Evolutionary conservation across 2,329 filamentous ascomycete species (phyloP).

Genomic region (Claviceps cyperi): DNA sequence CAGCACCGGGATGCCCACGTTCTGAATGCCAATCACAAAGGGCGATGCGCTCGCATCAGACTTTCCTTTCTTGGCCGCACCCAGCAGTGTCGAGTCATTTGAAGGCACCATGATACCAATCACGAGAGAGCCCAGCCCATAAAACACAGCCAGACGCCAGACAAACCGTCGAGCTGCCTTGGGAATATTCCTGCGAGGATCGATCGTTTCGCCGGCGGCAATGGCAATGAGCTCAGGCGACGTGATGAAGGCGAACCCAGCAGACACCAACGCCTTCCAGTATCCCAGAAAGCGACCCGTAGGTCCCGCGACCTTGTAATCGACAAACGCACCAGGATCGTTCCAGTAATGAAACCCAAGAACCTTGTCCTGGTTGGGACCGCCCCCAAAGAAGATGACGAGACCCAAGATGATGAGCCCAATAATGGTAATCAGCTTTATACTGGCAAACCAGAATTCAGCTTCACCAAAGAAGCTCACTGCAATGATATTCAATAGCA

Average conservation of each 20-base stretch:
- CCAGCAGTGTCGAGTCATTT: slow-evolving; percentile 46
- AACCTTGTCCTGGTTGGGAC: slow-evolving; percentile 31
- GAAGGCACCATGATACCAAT: slow-evolving; percentile 50
- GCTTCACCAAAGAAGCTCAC: slow-evolving; percentile 45
- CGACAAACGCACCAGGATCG: slow-evolving; percentile 28
- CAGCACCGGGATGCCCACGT: slow-evolving; percentile 46
- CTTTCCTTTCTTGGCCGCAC: slow-evolving; percentile 15
- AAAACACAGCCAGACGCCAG: slow-evolving; percentile 48
- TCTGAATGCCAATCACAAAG: slow-evolving; percentile 53
- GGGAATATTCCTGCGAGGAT: slow-evolving; percentile 51
- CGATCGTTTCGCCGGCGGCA: slow-evolving; percentile 49
- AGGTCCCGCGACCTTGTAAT: slow-evolving; percentile 29
- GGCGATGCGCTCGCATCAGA: slow-evolving; percentile 46
- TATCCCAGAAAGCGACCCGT: slow-evolving; percentile 43
- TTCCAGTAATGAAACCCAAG: slow-evolving; percentile 29
- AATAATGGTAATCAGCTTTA: slow-evolving; percentile 45
- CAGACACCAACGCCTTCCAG: slow-evolving; percentile 41
- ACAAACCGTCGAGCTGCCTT: slow-evolving; percentile 49
- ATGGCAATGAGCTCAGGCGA: slow-evolving; percentile 49
- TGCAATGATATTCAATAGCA: slow-evolving; percentile 41
- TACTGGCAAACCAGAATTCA: slow-evolving; percentile 46
- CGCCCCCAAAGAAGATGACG: slow-evolving; percentile 42
- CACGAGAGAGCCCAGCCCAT: slow-evolving; percentile 45
- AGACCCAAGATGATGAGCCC: slow-evolving; percentile 42
- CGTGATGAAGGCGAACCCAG: slow-evolving; percentile 47